Percentiles rank a stretch among this genome's conserved stretches.
Conservation (phyloP, 2,329 filamentous ascomycete genomes). For the Nannizzia gypsea region DNA sequence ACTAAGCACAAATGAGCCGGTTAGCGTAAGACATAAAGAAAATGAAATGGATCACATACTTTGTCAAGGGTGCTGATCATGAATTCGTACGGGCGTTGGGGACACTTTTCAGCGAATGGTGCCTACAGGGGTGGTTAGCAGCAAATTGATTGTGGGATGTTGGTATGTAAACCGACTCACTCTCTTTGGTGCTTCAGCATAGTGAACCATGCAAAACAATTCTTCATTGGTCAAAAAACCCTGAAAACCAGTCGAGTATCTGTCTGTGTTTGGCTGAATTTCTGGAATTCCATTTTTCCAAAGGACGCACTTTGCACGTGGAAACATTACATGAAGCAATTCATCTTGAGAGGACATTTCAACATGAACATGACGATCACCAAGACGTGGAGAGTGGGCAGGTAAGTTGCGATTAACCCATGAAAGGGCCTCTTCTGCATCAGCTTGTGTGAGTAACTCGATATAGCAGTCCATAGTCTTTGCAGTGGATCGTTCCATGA, state of each 20-base stretch:
- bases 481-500: constrained; percentile 46
- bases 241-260: constrained; percentile 39
- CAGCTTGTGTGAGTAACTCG: constrained; percentile 30
- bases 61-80: constrained; percentile 43
- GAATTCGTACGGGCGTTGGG: constrained; percentile 43
- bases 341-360: constrained; percentile 37
- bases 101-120: constrained; percentile 38
- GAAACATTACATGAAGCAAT: constrained; percentile 42
- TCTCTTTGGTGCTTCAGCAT: constrained; percentile 39
- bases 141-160: too few species aligned
- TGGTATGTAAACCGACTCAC: constrained; percentile 33
- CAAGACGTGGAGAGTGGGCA: constrained; percentile 34
- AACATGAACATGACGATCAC: constrained; percentile 38
- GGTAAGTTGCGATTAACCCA: constrained; percentile 28
- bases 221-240: constrained; percentile 43
- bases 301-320: constrained; percentile 38
- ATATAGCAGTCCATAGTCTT: constrained; percentile 46
- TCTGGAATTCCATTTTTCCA: constrained; percentile 33
- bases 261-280: constrained; percentile 26
- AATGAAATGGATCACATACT: constrained; percentile 20
- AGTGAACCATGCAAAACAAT: constrained; percentile 34
- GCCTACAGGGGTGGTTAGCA: constrained; percentile 26
- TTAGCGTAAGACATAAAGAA: neutral
- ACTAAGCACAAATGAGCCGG: constrained; percentile 22
- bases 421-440: constrained; percentile 30